Base-by-base conservation (phyloP, 2,329 filamentous ascomycete species). In the Colletotrichum noveboracense region DNA sequence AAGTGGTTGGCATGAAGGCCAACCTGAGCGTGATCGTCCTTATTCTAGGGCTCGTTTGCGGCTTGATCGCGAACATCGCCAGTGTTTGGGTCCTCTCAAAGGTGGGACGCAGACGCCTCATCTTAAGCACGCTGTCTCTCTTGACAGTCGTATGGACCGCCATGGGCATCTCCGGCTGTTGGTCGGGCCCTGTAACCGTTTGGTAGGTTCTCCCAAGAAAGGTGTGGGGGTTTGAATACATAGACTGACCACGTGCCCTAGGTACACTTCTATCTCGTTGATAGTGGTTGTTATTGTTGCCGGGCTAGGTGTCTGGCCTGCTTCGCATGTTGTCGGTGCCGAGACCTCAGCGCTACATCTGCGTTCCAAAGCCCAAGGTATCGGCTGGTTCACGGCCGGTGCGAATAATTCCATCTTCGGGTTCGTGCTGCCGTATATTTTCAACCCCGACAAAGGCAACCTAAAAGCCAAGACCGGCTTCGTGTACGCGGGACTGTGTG, bases 391-490 rank as follows among this genome's bases (percentile, higher is more conserved):
- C 5, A 80, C 84, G 4, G 84, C 85, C 1, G 84, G 86, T 3
- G 79, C 86, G 0, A 80, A 83, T 6, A 85, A 84, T 32, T 85
- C 86, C 5, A 79, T 86, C 62, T 86, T 89, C 71, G 85, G 85
- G 0, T 83, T 90, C 38, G 84, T 85, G 2, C 79, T 90, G 1
- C 89, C 89, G 0, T 91, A 90, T 71, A 86, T 89, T 14, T 90
- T 88, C 81, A 90, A 84, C 69, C 76, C 82, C 12, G 83, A 82
- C 24, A 67, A 79, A 21, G 85, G 81, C 10, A 83, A 86, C 74
- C 78, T 87, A 24, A 82, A 84, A 32, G 85, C 83, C 2, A 86
- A 86, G 79, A 86, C 85, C 3, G 86, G 85, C 0, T 86, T 87
- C 36, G 79, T 87, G 1, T 87, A 82, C 72, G 81, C 83, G 1